These are phyloP conservation scores for Staphylotrichum longicolle DNA, from an alignment of 495 filamentous ascomycete species.

Conservation along the genomic window DNA sequence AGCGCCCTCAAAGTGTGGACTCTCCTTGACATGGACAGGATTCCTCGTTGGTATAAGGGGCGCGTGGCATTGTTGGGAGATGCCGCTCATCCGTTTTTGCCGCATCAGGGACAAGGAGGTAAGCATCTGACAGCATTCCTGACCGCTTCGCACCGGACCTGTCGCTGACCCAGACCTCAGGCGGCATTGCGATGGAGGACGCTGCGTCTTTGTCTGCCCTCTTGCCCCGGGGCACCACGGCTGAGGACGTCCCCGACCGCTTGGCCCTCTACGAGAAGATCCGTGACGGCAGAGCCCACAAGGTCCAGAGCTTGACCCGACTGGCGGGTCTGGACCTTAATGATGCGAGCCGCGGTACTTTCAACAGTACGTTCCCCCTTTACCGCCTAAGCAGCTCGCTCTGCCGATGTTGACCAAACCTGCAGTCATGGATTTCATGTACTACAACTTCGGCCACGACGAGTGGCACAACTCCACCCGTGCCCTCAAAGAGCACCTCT, in stretches of 20 bases:
- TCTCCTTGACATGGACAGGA: slow-evolving; percentile 53
- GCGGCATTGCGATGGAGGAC: slow-evolving; percentile 57
- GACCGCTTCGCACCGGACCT: background rate
- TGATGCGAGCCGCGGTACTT: slow-evolving; percentile 7
- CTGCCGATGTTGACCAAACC: background rate
- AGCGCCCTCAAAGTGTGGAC: slow-evolving; percentile 54
- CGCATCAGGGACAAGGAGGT: slow-evolving; percentile 48
- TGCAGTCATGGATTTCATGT: slow-evolving; percentile 48
- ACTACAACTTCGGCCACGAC: slow-evolving; percentile 60
- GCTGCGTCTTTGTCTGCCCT: slow-evolving; percentile 52
- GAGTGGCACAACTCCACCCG: slow-evolving; percentile 56
- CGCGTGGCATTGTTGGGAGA: slow-evolving; percentile 56
- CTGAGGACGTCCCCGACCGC: slow-evolving; percentile 45
- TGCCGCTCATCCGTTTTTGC: slow-evolving; percentile 57
- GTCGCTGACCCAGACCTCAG: slow-evolving; percentile 15
- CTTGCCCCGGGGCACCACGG: slow-evolving; percentile 43
- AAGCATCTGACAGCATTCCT: background rate
- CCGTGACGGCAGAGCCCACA: slow-evolving; percentile 27
- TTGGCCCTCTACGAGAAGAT: slow-evolving; percentile 53
- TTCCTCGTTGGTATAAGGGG: slow-evolving; percentile 52
- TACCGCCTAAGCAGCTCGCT: background rate
- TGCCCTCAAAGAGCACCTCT: slow-evolving; percentile 47
- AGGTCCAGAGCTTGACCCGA: slow-evolving; percentile 4
- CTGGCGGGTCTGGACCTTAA: slow-evolving; percentile 8
- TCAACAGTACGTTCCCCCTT: slow-evolving; percentile 1